Conservation (phyloP, 202 grass and related monocot species). For the Panicum hallii region DNA sequence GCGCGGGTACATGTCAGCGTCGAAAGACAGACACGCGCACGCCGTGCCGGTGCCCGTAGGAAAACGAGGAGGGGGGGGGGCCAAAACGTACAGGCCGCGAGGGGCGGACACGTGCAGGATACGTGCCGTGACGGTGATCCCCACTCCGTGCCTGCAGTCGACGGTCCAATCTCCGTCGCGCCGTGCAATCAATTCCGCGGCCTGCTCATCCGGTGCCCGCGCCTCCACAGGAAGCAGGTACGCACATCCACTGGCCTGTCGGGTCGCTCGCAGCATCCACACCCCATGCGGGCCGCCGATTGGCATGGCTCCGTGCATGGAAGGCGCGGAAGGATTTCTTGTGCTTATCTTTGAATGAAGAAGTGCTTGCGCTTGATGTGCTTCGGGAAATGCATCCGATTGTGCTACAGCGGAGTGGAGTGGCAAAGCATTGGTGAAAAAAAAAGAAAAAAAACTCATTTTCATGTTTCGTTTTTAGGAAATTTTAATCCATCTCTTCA, state of each 20-base stretch:
- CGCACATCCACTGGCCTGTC: neutral
- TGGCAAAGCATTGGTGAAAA: too few species aligned
- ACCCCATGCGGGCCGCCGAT: neutral
- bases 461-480: neutral
- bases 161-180: neutral
- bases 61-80: neutral
- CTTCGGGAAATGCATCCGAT: neutral
- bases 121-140: constrained; percentile 45
- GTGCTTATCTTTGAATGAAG: neutral
- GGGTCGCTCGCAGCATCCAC: neutral
- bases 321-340: neutral
- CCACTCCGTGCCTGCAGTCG: neutral
- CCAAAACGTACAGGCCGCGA: neutral
- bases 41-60: constrained; percentile 21
- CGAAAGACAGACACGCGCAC: neutral
- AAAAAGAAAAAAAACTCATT: neutral
- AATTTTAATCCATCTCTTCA: neutral
- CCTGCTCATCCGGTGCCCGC: neutral
- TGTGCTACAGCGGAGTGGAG: neutral
- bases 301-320: neutral
- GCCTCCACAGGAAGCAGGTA: neutral
- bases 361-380: too few species aligned
- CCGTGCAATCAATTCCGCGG: constrained; percentile 21
- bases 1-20: neutral
- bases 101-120: constrained; percentile 43